phyloP scores from a whole-genome alignment of 1,284 basidiomycete genomes.

The Ustilago nuda region DNA sequence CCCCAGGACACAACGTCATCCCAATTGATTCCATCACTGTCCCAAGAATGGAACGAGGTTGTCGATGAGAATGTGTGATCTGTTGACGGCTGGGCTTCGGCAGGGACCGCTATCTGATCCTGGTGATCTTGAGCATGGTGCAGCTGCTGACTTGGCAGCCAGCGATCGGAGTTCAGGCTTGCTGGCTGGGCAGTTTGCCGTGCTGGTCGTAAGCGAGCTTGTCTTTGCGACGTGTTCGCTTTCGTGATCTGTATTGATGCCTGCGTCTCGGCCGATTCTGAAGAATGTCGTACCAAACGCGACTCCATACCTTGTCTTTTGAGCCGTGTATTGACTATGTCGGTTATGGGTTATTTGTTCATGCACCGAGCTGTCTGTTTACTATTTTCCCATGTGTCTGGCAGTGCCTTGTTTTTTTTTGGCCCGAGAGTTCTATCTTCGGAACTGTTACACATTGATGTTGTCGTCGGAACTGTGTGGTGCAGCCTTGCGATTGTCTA shows the following conservation, averaged over 20 bases:
- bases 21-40: background rate
- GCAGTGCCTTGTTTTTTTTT: background rate
- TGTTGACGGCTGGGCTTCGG: background rate
- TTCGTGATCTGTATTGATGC: background rate
- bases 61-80: background rate
- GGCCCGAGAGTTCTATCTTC: background rate
- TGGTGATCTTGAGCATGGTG: background rate
- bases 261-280: background rate
- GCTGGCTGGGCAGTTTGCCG: background rate
- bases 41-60: background rate
- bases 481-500: background rate
- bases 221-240: background rate
- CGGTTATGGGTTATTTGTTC: slow-evolving; percentile 1
- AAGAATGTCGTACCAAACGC: background rate
- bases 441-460: background rate
- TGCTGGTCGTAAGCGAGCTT: background rate
- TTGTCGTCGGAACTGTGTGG: background rate
- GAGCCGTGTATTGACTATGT: background rate
- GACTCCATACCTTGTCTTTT: background rate
- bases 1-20: slow-evolving; percentile 2
- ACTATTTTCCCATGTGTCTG: background rate
- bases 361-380: background rate
- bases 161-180: background rate
- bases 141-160: background rate
- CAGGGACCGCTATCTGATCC: background rate